Evolutionary conservation across 2,329 filamentous ascomycete genomes (phyloP).

Genomic region (Ceratocystiopsis minuta): DNA sequence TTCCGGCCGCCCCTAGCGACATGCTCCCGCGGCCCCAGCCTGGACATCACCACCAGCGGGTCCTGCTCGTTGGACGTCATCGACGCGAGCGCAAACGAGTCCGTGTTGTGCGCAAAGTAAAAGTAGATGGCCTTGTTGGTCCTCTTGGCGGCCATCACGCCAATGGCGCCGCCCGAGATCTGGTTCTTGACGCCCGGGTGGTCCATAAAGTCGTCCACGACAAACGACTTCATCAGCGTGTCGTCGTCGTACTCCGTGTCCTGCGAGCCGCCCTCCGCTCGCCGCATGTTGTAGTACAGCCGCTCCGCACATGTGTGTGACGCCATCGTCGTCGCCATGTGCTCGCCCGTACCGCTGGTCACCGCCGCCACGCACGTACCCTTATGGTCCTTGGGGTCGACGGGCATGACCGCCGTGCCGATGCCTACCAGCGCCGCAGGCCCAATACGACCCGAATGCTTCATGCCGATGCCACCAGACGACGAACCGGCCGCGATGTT

Average conservation of each 20-base stretch:
- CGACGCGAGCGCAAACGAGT: conserved; percentile 69
- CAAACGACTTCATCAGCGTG: conserved; percentile 54
- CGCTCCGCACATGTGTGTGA: conserved; percentile 74
- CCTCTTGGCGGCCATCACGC: conserved; percentile 81
- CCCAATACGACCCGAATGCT: conserved; percentile 77
- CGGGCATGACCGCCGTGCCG: conserved; percentile 75
- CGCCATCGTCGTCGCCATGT: conserved; percentile 92
- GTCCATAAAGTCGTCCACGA: conserved; percentile 78
- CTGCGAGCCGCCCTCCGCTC: conserved; percentile 40
- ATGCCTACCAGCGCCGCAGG: conserved; percentile 86
- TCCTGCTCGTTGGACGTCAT: conserved; percentile 64
- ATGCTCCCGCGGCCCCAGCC: conserved; percentile 24
- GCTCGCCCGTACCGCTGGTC: conserved; percentile 88
- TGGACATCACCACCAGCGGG: conserved; percentile 77
- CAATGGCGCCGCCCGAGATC: conserved; percentile 72
- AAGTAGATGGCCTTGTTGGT: conserved; percentile 57
- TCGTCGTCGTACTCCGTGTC: conserved; percentile 59
- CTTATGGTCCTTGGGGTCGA: conserved; percentile 50
- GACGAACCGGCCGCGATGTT: conserved; percentile 89
- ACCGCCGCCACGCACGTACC: conserved; percentile 60
- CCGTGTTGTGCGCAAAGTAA: conserved; percentile 93
- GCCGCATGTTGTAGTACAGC: conserved; percentile 53
- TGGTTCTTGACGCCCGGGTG: conserved; percentile 73
- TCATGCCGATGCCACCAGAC: conserved; percentile 97
- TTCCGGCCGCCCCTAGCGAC: conserved; percentile 27